Base-by-base conservation (phyloP, 2,329 filamentous ascomycete genomes). In the Ceratocystis harringtonii region DNA sequence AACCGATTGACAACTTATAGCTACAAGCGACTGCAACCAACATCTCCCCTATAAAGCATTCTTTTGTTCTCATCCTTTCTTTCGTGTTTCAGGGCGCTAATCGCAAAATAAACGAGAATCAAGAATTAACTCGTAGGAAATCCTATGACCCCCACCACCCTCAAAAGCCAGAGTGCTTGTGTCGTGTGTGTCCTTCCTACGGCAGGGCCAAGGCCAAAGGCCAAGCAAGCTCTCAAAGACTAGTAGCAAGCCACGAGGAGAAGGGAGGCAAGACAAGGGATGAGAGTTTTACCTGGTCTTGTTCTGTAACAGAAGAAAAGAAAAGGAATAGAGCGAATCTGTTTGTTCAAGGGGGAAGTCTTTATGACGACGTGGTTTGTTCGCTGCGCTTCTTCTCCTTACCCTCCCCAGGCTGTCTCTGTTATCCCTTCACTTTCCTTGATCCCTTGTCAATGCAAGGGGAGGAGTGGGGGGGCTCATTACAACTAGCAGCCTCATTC, bases 361-460 rank as follows among this genome's bases (percentile, higher is more conserved):
- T 58, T n/a, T 36, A 58, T 58, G 55, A 58, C 55, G 55, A 58
- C 28, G 28, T 58, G 55, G 55, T 58, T 58, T n/a, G 55, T 58
- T 28, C 25, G 28, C 25, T 57, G 1, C 25, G 25, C 52, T 22
- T 30, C 52, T 15, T 25, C 48, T 22, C n/a, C 36, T 15, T 41
- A 41, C 36, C 36, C 36, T 41, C 10, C 36, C 36, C 12, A 15
- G 36, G 36, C 5, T 52, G n/a, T 52, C 22, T 52, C 22, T 52
- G 48, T 10, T 52, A n/a, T 30, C 52, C 22, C 52, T 22, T n/a
- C 25, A 25, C 15, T 10, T 19, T 19, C 17, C 19, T n/a, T 48
- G 45, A 48, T 48, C 45, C 45, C 45, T 19, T 22, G 17, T 25
- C 19, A 55, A 28, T 15, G 12, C n/a, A 55, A 25, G 25, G 50